These are phyloP conservation scores for Crithidia acanthocephali DNA, from an alignment of 208 protist genomes.

Conservation along the genomic window DNA sequence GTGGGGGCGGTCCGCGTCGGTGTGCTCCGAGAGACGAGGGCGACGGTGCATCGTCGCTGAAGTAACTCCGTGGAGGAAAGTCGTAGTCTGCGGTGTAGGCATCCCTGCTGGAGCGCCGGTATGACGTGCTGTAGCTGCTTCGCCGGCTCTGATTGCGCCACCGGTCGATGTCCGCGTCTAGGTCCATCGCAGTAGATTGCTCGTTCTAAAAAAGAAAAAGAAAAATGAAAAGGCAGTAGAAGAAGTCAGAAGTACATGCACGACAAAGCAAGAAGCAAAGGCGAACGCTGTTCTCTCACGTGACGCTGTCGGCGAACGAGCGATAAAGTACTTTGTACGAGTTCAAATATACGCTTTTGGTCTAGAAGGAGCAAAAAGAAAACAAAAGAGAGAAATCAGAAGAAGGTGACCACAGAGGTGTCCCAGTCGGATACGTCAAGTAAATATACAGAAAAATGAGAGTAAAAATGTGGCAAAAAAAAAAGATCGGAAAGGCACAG, in stretches of 20 bases:
- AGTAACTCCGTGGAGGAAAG: slow-evolving; percentile 5
- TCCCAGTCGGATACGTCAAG: too few species aligned
- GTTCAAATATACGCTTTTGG: too few species aligned
- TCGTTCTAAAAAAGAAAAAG: slow-evolving; percentile 9
- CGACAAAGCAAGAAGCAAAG: too few species aligned
- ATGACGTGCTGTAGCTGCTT: slow-evolving; percentile 9
- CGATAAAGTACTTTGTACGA: too few species aligned
- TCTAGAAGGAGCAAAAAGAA: too few species aligned
- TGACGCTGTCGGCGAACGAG: too few species aligned
- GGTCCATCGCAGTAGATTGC: slow-evolving; percentile 5
- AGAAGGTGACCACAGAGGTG: too few species aligned
- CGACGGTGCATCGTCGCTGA: slow-evolving; percentile 11
- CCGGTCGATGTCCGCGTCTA: slow-evolving; percentile 28
- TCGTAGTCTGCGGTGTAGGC: slow-evolving; percentile 15
- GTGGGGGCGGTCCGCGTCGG: slow-evolving; percentile 23
- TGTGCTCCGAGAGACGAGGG: not conserved
- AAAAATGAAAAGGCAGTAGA: not conserved
- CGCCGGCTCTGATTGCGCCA: slow-evolving; percentile 16
- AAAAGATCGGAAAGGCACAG: too few species aligned
- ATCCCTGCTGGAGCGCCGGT: slow-evolving; percentile 13
- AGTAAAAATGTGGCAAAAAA: too few species aligned
- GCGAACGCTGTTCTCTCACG: too few species aligned
- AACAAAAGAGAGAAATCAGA: too few species aligned
- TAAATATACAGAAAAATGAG: too few species aligned
- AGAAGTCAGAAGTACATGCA: not conserved